phyloP scores from a whole-genome alignment of 1,284 basidiomycete species.

The Gastroboletus turbinatus region DNA sequence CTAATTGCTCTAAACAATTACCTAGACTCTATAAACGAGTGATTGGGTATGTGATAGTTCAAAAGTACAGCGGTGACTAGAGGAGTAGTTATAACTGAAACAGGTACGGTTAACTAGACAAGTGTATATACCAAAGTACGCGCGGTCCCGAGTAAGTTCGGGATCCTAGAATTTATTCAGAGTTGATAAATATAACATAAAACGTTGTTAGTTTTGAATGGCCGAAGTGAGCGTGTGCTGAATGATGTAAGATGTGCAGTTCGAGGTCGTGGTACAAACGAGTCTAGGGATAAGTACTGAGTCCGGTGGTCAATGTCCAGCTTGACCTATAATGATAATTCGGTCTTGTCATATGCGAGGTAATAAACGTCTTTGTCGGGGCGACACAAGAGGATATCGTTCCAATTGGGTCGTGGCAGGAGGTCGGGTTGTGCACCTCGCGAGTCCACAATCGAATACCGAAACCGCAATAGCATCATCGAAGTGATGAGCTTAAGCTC shows the following conservation, averaged over 20 bases:
- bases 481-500: slow-evolving; percentile 67
- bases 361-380: slow-evolving; percentile 54
- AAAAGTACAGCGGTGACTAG: slow-evolving; percentile 13
- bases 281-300: slow-evolving; percentile 8
- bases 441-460: slow-evolving; percentile 53
- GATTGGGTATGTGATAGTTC: slow-evolving; percentile 8
- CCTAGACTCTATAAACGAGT: slow-evolving; percentile 6
- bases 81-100: slow-evolving; percentile 15
- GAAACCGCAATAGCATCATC: slow-evolving; percentile 61
- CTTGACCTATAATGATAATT: slow-evolving; percentile 25
- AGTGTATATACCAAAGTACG: slow-evolving; percentile 5
- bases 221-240: slow-evolving; percentile 8
- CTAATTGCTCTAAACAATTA: background rate
- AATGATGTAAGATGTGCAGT: slow-evolving; percentile 17
- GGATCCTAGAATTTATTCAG: slow-evolving; percentile 14
- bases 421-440: slow-evolving; percentile 43
- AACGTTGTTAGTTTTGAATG: background rate
- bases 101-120: slow-evolving; percentile 1
- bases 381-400: slow-evolving; percentile 65
- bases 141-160: slow-evolving; percentile 18
- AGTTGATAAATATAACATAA: slow-evolving; percentile 27
- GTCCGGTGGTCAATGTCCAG: slow-evolving; percentile 27
- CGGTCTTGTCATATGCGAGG: slow-evolving; percentile 45
- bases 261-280: slow-evolving; percentile 14
- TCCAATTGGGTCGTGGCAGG: slow-evolving; percentile 68